Percentiles rank a stretch among this genome's conserved stretches.
These are phyloP conservation scores for Multifurca ochricompacta DNA, from an alignment of 768 basidiomycete species.

Conservation along the genomic window DNA sequence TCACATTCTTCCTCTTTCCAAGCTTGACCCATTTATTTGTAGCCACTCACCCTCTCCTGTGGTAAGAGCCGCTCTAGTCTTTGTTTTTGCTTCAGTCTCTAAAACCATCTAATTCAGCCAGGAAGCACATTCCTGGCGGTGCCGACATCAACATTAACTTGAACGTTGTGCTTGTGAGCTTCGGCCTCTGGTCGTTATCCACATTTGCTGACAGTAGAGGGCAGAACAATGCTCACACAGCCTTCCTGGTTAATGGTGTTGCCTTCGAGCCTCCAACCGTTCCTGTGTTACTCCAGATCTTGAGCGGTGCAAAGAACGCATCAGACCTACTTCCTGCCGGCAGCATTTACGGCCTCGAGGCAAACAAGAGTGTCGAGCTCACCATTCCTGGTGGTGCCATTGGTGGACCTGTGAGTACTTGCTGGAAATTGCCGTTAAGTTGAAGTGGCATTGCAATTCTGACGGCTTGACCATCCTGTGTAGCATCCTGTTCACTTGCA, in stretches of 20 bases:
- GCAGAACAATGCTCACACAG: neutral
- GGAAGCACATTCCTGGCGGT: conserved; percentile 8
- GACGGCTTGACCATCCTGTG: neutral
- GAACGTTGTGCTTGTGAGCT: conserved; percentile 17
- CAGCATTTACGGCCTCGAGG: conserved; percentile 7
- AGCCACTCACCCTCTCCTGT: neutral
- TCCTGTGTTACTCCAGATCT: conserved; percentile 11
- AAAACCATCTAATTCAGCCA: neutral
- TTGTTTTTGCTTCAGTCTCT: neutral
- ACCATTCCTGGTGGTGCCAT: conserved; percentile 1
- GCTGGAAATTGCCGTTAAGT: too few species aligned
- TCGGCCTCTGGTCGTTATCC: conserved; percentile 3
- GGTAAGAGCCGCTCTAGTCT: neutral
- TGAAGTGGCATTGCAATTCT: too few species aligned
- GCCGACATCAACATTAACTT: conserved; percentile 16
- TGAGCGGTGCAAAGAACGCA: conserved; percentile 4
- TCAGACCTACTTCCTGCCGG: conserved; percentile 3
- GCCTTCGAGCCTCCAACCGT: neutral
- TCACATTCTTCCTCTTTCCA: too few species aligned
- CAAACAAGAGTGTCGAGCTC: conserved; percentile 11
- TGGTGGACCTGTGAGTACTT: neutral
- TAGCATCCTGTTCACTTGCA: conserved; percentile 17
- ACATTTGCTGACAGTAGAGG: neutral
- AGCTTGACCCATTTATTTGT: neutral
- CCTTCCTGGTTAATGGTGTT: conserved; percentile 1